These are phyloP conservation scores for Ploettnerulaceae sp. DNA, from an alignment of 2,329 filamentous ascomycete genomes.

Conservation along the genomic window DNA sequence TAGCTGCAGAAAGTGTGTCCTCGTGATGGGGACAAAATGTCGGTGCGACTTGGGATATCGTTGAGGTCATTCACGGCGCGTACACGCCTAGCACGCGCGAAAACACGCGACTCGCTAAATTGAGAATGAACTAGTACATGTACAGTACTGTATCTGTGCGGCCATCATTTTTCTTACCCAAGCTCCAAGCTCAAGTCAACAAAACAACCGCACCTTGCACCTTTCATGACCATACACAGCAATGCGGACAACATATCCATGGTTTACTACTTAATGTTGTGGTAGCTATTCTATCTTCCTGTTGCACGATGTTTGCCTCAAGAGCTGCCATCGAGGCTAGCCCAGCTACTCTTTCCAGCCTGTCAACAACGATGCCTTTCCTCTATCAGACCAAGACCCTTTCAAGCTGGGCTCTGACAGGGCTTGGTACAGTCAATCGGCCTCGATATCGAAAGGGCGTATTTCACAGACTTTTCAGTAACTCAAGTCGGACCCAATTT, in stretches of 20 bases:
- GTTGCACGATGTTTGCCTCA: conserved; percentile 2
- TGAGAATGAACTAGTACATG: not conserved
- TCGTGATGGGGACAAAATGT: conserved; percentile 8
- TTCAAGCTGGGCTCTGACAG: conserved; percentile 7
- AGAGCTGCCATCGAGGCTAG: conserved; percentile 1
- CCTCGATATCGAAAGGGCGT: not conserved
- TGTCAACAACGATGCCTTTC: conserved; percentile 40
- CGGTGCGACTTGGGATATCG: conserved; percentile 10
- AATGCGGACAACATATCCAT: not conserved
- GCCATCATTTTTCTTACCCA: conserved; percentile 3
- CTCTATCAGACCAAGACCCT: conserved; percentile 69
- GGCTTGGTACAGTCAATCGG: conserved; percentile 22
- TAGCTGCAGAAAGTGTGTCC: not conserved
- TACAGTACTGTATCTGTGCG: not conserved
- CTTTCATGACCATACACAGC: not conserved
- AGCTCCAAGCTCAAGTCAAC: not conserved
- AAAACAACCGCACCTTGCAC: not conserved
- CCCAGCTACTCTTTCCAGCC: not conserved
- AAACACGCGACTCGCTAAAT: not conserved
- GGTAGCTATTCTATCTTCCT: not conserved
- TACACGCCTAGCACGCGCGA: not conserved
- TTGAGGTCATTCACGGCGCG: conserved; percentile 16
- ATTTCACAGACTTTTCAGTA: conserved; percentile 1
- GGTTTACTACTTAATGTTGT: not conserved
- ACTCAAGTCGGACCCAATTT: not conserved